Evolutionary conservation across 2,329 filamentous ascomycete genomes (phyloP), one percentile per base, ranked within the genome.

Genomic region (Gyromitra esculenta): DNA sequence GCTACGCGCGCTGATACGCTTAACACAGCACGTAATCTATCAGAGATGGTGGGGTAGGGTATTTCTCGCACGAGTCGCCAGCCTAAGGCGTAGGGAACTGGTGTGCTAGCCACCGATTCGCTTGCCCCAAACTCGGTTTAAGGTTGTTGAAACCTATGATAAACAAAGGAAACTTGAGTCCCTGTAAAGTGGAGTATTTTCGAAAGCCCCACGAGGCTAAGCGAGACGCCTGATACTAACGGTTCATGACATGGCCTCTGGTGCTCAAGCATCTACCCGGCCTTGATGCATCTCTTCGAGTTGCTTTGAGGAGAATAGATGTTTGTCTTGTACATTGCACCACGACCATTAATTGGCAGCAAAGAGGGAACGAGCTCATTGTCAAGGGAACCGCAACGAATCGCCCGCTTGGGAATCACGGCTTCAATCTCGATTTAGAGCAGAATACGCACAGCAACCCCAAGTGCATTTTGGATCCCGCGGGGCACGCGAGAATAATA

Each of bases 401-500:
- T 52, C 56, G 13, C 65, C 48, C 48, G 4, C 59, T 63, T 75
- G n/a, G 70, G 70, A 59, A 57, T 21, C 21, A 45, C 64, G 37
- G 71, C 71, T 63, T 69, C 43, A 62, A 63, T 74, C 64, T 69
- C 72, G 72, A 75, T 75, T 70, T 56, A 54, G 70, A 11, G 45
- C 39, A 21, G 35, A n/a, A 21, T 7, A 60, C 37, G 57, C 57
- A 60, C n/a, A 21, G 48, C n/a, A 48, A 60, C 45, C 21, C 7
- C 18, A 45, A 60, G 56, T 74, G 65, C 57, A 41, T 67, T 43
- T 56, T 43, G 50, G 48, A 67, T 67, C 48, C 63, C 48, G 63
- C 63, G 64, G 56, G 48, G 54, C 31, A 54, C 43, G 43, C 67
- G 18, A 71, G 45, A 56, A 63, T 60, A 63, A 70, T 52, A 70